Evolutionary conservation across 495 filamentous ascomycete genomes (phyloP), one percentile per base, ranked within the genome.

Genomic region (Amphirosellinia nigrospora): DNA sequence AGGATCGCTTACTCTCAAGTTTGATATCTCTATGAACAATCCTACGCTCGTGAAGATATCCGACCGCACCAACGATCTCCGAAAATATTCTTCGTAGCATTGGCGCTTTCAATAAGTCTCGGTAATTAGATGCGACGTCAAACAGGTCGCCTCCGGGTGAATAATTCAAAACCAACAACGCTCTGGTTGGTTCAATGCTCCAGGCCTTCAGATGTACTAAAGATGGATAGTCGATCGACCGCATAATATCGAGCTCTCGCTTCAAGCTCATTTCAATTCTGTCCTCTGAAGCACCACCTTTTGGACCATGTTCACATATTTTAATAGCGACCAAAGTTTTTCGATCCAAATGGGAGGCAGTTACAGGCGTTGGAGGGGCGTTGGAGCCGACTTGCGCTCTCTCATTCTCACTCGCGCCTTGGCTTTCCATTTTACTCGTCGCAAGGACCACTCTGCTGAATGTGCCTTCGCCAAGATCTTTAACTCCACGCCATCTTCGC

Each of bases 11-110:
- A 97, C 94, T 99, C 82, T 99, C 96, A 59, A 99, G 89, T 80
- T 99, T 99, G 76, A 99, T 96, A 80, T 99, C 96, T 32, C 96
- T 89, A 76, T 99, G 96, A 50, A 97, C 95, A 71, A 99, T 97
- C 73, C 87, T 91, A 74, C 92, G 79, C 36, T 84, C 83, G 80
- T 99, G 96, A 38, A 99, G 84, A 84, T 98, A 97, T 30, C 85
- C 86, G 38, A 97, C 89, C 3, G 96, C 96, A 68, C 86, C 86
- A 21, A 97, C 90, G 70, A 98, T 78, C 78, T 99, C 96, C 15
- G 94, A 86, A 79, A 97, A 97, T 38, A 99, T 94, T 38, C 96
- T 89, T 65, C 93, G 88, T 41, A 97, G 85, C 28, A 98, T 80
- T 11, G 81, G 75, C 0, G 92, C 89, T 26, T 85, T 88, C 41